These are phyloP conservation scores for Botryotinia narcissicola DNA, from an alignment of 2,329 filamentous ascomycete genomes.

Conservation along the genomic window DNA sequence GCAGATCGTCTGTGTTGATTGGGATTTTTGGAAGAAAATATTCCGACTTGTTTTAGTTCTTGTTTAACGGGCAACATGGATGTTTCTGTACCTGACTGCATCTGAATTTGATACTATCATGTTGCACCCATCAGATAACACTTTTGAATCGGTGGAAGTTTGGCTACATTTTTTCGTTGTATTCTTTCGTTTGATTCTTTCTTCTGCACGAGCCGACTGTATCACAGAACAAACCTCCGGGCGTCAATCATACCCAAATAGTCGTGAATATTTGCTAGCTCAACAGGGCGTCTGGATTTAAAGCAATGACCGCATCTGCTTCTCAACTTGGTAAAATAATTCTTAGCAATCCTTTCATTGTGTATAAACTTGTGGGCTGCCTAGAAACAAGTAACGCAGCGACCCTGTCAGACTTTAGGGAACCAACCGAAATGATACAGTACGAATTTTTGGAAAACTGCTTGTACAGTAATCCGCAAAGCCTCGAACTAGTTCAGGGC, in stretches of 20 bases:
- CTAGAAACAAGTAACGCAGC: background rate
- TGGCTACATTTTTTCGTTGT: background rate
- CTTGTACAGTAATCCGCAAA: background rate
- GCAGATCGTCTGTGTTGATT: background rate
- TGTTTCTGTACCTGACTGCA: background rate
- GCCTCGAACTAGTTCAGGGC: background rate
- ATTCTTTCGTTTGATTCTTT: background rate
- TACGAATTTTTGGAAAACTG: background rate
- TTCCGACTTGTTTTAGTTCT: too few species aligned
- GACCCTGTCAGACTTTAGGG: background rate
- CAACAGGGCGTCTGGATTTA: background rate
- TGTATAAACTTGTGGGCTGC: background rate
- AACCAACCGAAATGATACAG: background rate
- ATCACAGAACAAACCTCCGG: background rate
- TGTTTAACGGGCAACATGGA: background rate
- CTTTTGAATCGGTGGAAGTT: background rate
- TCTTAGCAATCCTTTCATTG: background rate
- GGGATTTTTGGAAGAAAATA: background rate
- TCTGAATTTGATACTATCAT: background rate
- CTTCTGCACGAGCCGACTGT: background rate
- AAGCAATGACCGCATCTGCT: background rate
- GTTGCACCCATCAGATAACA: background rate
- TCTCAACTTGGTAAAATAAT: background rate
- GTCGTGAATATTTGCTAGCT: background rate
- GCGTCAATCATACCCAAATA: background rate